Evolutionary conservation across 108 stramenopile species (phyloP), one percentile per base, ranked within the genome.

Genomic region (Cyclotella baltica): DNA sequence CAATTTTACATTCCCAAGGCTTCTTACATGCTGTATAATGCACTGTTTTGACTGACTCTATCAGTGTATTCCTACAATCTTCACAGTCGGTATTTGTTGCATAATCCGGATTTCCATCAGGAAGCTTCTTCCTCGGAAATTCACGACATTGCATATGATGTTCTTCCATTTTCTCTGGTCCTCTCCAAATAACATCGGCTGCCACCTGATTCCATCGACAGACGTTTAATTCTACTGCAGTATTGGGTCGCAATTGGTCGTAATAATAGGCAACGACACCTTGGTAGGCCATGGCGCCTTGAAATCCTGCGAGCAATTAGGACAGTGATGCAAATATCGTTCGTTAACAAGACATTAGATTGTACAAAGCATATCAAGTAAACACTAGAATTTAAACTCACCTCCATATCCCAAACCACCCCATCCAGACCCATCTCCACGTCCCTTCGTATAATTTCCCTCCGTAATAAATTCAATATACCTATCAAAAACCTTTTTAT

Each of bases 1-100:
- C 86, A 11, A 88, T 55, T 34, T 46, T 65, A 62, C 91, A 92
- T 76, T 92, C 88, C 88, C 88, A 92, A 28, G 91, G 91, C 65
- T 92, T 92, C 61, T 89, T 89, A 62, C 91, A 92, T 8, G 88
- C 88, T 0, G 91, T 92, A 62, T 88, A 92, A 76, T 92, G 91
- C 23, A 73, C 88, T 19, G 85, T 88, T 38, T 83, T 88, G 46
- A 85, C 83, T 16, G 77, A 40, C 11, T 84, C 83, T 10, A 91
- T 74, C 0, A 88, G 85, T 23, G 86, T 78, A 38, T 77, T 71
- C 27, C 88, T 82, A 72, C 91, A 92, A 80, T 92, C 91, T 38
- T 85, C 71, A 67, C 91, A 92, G 25, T 70, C 19, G 0, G 77
- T 84, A 50, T 89, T 85, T 20, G 85, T 81, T 22, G 75, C 78